Evolutionary conservation across 768 basidiomycete genomes (phyloP), one percentile per base, ranked within the genome.

Genomic region (Mycena vulgaris): DNA sequence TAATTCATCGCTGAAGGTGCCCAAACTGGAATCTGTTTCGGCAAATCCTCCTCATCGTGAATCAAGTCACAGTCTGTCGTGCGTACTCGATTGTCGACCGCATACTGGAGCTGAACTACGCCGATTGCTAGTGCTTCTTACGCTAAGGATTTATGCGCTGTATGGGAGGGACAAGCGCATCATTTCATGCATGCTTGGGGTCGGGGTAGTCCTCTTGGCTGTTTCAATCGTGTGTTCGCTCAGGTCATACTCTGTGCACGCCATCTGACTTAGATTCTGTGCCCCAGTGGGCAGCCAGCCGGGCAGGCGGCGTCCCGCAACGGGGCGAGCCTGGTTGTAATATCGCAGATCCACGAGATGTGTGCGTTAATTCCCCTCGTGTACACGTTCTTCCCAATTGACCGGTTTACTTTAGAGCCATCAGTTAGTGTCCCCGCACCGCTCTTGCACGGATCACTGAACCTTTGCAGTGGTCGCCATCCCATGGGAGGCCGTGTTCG

Each of bases 31-130:
- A 58, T 27, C 37, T 58, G 3, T 58, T 39, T 16, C 81, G 81
- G 5, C 80, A 83, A 59, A 7, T 77, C 14, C 70, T 81, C 5
- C 52, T 84, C 19, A 61, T 84, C 40, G 45, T 77, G 7, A 78
- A 76, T 25, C 80, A 83, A 70, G 63, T 79, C 10, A 56, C 78
- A 19, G 79, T 84, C 45, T 75, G 77, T 57, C 17, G 83, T 84
- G 14, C 14, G 35, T 62, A 31, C 82, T 57, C 69, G 47, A 23
- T 14, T 19, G n/a, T 5, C 11, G 6, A 16, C 25, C 48, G 11
- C 23, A 33, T 40, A n/a, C 31, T 25, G 39, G n/a, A 19, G 39
- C n/a, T 51, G 40, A 10, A 23, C 6, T 10, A 27, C 21, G 25
- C 48, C n/a, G n/a, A n/a, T n/a, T n/a, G n/a, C 8, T 40, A 58